These are phyloP conservation scores for Rhizopogon rudus DNA, from an alignment of 768 basidiomycete species.

Conservation along the genomic window DNA sequence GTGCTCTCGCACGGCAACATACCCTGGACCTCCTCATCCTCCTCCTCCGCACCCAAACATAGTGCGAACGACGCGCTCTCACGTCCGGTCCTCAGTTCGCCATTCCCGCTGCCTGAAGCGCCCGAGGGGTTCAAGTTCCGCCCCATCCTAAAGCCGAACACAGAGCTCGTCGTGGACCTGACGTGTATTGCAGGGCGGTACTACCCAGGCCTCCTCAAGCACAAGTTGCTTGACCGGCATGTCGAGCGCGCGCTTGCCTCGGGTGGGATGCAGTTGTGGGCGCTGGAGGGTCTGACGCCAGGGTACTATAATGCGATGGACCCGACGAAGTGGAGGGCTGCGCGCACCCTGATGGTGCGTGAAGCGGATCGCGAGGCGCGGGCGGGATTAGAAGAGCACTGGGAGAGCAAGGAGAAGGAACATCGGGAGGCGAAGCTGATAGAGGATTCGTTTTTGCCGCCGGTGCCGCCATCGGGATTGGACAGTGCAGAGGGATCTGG, in stretches of 20 bases:
- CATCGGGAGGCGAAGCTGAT: conserved; percentile 19
- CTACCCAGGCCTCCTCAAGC: conserved; percentile 65
- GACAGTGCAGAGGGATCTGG: background rate
- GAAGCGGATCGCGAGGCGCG: conserved; percentile 54
- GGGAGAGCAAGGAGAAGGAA: conserved; percentile 24
- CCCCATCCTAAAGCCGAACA: conserved; percentile 52
- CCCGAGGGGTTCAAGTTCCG: conserved; percentile 70
- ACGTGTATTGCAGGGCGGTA: conserved; percentile 75
- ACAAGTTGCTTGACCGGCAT: conserved; percentile 48
- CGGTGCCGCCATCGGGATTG: conserved; percentile 8
- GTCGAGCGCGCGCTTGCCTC: conserved; percentile 36
- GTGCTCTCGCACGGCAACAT: conserved; percentile 8
- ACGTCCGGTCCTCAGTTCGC: conserved; percentile 27
- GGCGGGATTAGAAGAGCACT: conserved; percentile 37
- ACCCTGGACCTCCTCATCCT: conserved; percentile 20
- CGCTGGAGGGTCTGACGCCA: conserved; percentile 65
- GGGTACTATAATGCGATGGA: conserved; percentile 70
- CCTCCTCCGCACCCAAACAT: conserved; percentile 10
- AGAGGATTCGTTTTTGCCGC: conserved; percentile 11
- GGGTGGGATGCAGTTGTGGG: conserved; percentile 52
- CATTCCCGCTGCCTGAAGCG: conserved; percentile 51
- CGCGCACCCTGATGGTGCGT: conserved; percentile 51
- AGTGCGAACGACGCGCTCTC: conserved; percentile 29
- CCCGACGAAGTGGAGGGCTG: conserved; percentile 51
- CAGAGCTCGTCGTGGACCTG: conserved; percentile 65